A percentile compares a stretch with the other conserved stretches of the same genome.
These are phyloP conservation scores for Tubosaeta sp. DNA, from an alignment of 768 basidiomycete genomes.

Conservation along the genomic window DNA sequence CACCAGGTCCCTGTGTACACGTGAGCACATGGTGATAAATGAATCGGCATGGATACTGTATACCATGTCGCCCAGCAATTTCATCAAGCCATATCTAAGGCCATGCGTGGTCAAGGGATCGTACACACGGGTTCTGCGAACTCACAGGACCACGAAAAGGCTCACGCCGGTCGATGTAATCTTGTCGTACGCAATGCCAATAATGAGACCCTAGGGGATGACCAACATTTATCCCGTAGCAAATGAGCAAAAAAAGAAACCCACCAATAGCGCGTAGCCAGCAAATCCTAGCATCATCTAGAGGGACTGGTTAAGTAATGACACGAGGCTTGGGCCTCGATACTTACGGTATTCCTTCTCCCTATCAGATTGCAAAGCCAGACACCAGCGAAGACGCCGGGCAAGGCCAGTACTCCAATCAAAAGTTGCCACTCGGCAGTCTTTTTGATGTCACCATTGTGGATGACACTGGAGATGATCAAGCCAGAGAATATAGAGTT, in stretches of 20 bases:
- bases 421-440: constrained; percentile 72
- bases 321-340: neutral
- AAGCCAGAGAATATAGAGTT: constrained; percentile 68
- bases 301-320: constrained; percentile 1
- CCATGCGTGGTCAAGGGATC: neutral
- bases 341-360: constrained; percentile 49
- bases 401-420: constrained; percentile 56
- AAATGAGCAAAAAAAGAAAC: constrained; percentile 3
- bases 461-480: constrained; percentile 64
- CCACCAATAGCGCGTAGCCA: constrained; percentile 60
- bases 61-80: constrained; percentile 64
- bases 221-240: neutral
- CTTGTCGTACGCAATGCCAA: constrained; percentile 57
- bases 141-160: constrained; percentile 65
- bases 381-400: constrained; percentile 52
- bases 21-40: constrained; percentile 1
- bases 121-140: neutral
- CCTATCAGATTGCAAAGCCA: constrained; percentile 50
- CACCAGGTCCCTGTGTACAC: constrained; percentile 47
- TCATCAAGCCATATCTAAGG: constrained; percentile 63
- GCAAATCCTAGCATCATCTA: constrained; percentile 67
- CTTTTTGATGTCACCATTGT: constrained; percentile 46
- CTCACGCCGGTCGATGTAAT: constrained; percentile 53
- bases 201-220: constrained; percentile 40
- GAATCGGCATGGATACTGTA: constrained; percentile 3